These are phyloP conservation scores for Mucor velutinosus DNA, from an alignment of 371 early-diverging fungal species.

Conservation along the genomic window DNA sequence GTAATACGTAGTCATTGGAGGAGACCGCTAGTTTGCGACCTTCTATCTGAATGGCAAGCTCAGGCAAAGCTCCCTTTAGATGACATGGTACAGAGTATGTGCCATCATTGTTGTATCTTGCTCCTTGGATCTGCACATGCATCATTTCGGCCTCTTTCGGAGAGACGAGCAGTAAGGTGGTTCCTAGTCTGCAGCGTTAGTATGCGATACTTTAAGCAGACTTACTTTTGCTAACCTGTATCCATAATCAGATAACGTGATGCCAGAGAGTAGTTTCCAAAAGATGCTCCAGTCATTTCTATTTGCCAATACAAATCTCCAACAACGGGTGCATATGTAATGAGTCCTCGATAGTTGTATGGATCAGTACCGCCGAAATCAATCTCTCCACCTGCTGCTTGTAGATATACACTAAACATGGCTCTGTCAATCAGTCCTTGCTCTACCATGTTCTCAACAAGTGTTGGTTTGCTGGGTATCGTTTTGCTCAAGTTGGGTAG, in stretches of 20 bases:
- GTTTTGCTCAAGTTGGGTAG: conserved; percentile 57
- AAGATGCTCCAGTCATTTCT: conserved; percentile 52
- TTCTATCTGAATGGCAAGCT: conserved; percentile 49
- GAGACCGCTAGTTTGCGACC: conserved; percentile 54
- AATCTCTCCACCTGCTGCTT: conserved; percentile 58
- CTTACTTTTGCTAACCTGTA: conserved; percentile 33
- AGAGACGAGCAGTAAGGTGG: conserved; percentile 70
- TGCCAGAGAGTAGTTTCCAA: conserved; percentile 35
- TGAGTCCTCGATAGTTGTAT: conserved; percentile 45
- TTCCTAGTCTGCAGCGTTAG: conserved; percentile 35
- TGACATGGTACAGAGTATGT: conserved; percentile 53
- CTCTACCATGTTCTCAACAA: conserved; percentile 71
- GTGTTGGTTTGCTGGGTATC: conserved; percentile 42
- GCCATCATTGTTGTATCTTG: conserved; percentile 55
- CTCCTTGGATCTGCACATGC: conserved; percentile 60
- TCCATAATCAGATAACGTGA: conserved; percentile 53
- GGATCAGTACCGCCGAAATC: conserved; percentile 68
- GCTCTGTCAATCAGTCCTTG: conserved; percentile 59
- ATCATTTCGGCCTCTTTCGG: conserved; percentile 66
- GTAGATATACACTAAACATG: conserved; percentile 68
- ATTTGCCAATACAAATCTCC: conserved; percentile 80
- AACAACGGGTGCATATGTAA: conserved; percentile 67
- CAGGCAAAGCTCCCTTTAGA: conserved; percentile 46
- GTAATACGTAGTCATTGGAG: conserved; percentile 64
- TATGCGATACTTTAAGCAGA: neutral